Evolutionary conservation across 2,329 filamentous ascomycete species (phyloP), one percentile per base, ranked within the genome.

Genomic region (Sclerotinia trifoliorum): DNA sequence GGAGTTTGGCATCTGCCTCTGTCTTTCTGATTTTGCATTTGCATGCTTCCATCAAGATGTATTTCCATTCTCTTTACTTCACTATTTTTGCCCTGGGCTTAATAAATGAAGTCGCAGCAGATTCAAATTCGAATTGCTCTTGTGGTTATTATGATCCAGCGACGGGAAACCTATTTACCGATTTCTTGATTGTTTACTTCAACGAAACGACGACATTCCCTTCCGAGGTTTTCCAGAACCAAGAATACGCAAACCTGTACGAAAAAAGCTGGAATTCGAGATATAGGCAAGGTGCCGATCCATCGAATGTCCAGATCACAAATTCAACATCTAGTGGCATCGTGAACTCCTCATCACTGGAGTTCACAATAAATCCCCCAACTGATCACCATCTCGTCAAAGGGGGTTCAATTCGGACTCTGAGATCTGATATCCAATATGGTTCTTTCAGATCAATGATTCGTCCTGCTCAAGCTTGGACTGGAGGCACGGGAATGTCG

Each of bases 151-250:
- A 79, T 67, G 81, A 84, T 69, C 69, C 74, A 1, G 68, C 73
- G 13, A 79, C 79, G 1, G 72, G 77, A 13, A 72, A 78, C 32
- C 71, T 82, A 8, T 83, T 80, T 71, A 84, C 82, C 0, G 82
- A 84, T 55, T 80, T 80, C 8, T 78, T 82, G 24, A 81, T 84
- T 63, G 76, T 81, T 7, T 84, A 83, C 74, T 84, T 84, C 78
- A 84, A 84, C 71, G 82, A 84, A 69, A 81, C 81, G 2, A 71
- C 71, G 6, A 74, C 66, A 35, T 62, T 62, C 11, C 67, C 80
- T 15, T 77, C 78, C 10, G 66, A 72, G 2, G 68, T 76, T 10
- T 81, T 83, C 67, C 62, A 79, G 6, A 73, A 78, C 2, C 77
- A 81, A 69, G 72, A 78, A 29, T 84, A 80, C 71, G 74, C 74